Evolutionary conservation across 106 monocot genomes (phyloP), one percentile per base, ranked within the genome.

Genomic region (Acorus calamus): DNA sequence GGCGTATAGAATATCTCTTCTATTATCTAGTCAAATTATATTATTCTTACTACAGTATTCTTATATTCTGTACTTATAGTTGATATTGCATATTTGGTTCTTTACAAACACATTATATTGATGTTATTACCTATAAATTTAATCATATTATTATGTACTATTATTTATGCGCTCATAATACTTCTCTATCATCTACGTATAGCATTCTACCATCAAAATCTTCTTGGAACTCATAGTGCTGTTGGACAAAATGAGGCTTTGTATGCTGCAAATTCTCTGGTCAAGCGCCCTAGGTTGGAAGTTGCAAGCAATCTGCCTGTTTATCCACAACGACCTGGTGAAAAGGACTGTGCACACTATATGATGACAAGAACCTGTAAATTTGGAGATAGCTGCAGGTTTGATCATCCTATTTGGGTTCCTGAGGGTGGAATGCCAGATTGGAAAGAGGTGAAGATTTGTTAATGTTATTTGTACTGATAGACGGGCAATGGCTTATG

Each of bases 381-480:
- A 61, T 96, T 80, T 85, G 96, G 91, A 78, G 87, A 83, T 56
- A 57, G 76, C 53, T 96, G 96, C 91, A 96, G 79, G 64, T 96
- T 96, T 72, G 87, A 96, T 67, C 96, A 96, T 81, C 96, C 96
- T 67, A 71, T 81, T 53, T 96, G 96, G 96, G 96, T 96, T 85
- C 96, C 96, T 44, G 80, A 82, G 65, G 84, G 84, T 82, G 96
- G 96, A 80, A 82, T 96, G 13, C 96, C 96, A 70, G 82, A 88
- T 68, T 96, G 96, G 96, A 90, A 87, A 87, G 96, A 96, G 96
- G 96, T 96, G 96, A 90, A 47, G 49, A 64, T 66, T 64, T 67
- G 42, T 75, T 63, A 53, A 72, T 71, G 41, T 60, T 63, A 12
- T 76, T 86, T 73, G 11, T 78, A 68, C 71, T 65, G 64, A 50